These are phyloP conservation scores for Suillus subluteus DNA, from an alignment of 768 basidiomycete species.

Conservation along the genomic window DNA sequence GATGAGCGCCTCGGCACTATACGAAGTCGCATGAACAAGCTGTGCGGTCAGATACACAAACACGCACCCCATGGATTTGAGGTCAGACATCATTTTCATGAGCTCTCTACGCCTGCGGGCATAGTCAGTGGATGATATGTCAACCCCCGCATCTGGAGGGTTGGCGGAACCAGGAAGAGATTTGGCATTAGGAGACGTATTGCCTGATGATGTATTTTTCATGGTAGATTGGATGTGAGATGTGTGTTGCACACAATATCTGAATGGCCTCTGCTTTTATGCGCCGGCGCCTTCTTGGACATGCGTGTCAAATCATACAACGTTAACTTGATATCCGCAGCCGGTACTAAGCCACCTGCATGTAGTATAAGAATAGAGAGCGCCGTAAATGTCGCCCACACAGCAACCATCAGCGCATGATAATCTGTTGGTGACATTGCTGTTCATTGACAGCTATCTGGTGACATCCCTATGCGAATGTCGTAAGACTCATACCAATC, in stretches of 20 bases:
- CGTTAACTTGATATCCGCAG: not conserved
- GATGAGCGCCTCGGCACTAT: slow-evolving; percentile 46
- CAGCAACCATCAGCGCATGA: slow-evolving; percentile 5
- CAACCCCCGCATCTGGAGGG: not conserved
- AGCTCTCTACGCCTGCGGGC: slow-evolving; percentile 43
- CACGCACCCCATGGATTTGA: slow-evolving; percentile 39
- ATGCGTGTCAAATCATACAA: not conserved
- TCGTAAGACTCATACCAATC: not conserved
- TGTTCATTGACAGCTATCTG: not conserved
- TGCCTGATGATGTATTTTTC: not conserved
- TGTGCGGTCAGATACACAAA: not conserved
- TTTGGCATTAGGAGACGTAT: not conserved
- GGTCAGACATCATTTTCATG: slow-evolving; percentile 42
- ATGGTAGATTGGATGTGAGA: not conserved
- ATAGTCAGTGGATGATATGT: slow-evolving; percentile 41
- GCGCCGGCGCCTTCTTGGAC: not conserved
- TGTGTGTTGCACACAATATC: not conserved
- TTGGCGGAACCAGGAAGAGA: not conserved
- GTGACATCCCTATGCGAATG: not conserved
- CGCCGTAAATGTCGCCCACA: not conserved
- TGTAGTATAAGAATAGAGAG: no score
- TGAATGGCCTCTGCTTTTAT: not conserved
- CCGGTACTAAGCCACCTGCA: not conserved
- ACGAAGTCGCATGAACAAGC: slow-evolving; percentile 4
- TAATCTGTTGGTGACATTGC: not conserved